These are phyloP conservation scores for Euclidium syriacum DNA, from an alignment of 345 rosid species.

Conservation along the genomic window DNA sequence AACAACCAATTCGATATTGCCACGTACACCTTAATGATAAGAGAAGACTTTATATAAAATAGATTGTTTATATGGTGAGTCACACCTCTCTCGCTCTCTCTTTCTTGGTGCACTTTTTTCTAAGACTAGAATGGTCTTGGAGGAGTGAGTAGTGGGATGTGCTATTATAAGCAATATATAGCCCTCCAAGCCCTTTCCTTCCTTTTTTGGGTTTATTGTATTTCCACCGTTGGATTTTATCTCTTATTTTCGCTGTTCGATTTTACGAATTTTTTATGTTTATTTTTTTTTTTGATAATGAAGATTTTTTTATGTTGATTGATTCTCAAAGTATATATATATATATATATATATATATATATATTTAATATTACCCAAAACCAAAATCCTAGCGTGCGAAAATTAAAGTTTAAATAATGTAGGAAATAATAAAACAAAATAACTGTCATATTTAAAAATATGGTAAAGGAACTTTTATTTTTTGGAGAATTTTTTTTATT, in stretches of 20 bases:
- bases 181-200: too few species aligned
- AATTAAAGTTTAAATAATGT: too few species aligned
- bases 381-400: too few species aligned
- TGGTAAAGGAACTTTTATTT: too few species aligned
- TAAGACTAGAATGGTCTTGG: background rate
- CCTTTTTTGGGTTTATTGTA: background rate
- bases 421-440: too few species aligned
- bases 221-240: constrained; percentile 1
- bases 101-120: background rate
- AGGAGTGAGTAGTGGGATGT: background rate
- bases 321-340: too few species aligned
- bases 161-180: background rate
- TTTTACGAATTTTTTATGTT: background rate
- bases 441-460: too few species aligned
- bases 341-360: too few species aligned
- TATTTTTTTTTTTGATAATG: too few species aligned
- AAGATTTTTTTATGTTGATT: too few species aligned
- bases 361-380: too few species aligned
- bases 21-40: constrained; percentile 10
- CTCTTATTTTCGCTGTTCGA: background rate
- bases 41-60: background rate
- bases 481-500: too few species aligned
- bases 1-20: background rate
- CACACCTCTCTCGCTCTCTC: background rate
- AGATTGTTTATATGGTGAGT: background rate